Conservation (phyloP, 805 yeast species). For the Candida taoyuanica region DNA sequence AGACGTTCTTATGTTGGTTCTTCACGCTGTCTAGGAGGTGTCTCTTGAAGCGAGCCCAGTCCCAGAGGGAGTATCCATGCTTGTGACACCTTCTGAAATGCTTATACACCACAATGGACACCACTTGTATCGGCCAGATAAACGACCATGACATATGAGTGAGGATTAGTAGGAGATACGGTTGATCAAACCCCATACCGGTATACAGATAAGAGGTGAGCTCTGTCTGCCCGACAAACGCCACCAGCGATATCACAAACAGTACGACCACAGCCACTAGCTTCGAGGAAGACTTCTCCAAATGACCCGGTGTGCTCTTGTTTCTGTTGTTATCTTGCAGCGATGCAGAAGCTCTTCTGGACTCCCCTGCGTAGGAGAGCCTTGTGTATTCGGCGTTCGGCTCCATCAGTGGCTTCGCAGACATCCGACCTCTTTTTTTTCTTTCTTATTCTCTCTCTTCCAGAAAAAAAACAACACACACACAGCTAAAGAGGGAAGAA, state of each 20-base stretch:
- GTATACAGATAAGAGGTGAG: conserved; percentile 65
- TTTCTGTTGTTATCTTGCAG: neutral
- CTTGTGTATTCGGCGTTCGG: conserved; percentile 7
- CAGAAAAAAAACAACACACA: too few relatives aligned
- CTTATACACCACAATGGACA: conserved; percentile 43
- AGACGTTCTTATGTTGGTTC: conserved; percentile 40
- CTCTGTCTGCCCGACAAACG: conserved; percentile 81
- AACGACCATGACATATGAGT: conserved; percentile 80
- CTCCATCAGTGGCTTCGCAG: conserved; percentile 5
- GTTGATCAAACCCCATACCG: conserved; percentile 55
- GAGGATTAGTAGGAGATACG: conserved; percentile 56
- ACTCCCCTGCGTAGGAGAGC: conserved; percentile 9
- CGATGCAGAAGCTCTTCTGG: conserved; percentile 9
- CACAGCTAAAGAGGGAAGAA: too few relatives aligned
- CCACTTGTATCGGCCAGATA: conserved; percentile 66
- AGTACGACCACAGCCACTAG: conserved; percentile 27
- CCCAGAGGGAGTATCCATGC: conserved; percentile 10
- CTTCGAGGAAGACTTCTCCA: conserved; percentile 16
- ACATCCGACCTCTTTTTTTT: too few relatives aligned
- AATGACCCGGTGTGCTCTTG: conserved; percentile 8
- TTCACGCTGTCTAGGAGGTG: conserved; percentile 34
- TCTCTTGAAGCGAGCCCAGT: conserved; percentile 12
- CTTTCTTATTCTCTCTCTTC: too few relatives aligned
- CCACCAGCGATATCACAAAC: conserved; percentile 42
- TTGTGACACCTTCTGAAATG: conserved; percentile 29